A percentile compares a stretch with the other conserved stretches of the same genome.
Evolutionary conservation across 352 stramenopile species (phyloP).

Genomic region (Globisporangium nunn): DNA sequence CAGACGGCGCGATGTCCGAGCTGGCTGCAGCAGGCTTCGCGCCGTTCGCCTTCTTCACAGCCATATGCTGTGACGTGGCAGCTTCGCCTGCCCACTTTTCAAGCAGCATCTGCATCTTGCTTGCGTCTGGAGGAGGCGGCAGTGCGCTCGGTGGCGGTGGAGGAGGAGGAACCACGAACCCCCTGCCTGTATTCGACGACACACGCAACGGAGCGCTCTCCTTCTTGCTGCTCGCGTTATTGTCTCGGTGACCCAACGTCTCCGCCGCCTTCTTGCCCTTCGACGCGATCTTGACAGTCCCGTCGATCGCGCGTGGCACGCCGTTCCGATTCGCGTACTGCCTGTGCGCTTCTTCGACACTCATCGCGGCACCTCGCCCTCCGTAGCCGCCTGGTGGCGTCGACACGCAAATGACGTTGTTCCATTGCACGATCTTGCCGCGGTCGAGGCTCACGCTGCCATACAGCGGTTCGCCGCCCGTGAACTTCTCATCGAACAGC

Average conservation of each 20-base stretch:
- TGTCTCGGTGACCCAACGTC: background rate
- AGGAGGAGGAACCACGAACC: background rate
- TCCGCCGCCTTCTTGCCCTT: conserved; percentile 5
- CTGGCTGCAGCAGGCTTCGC: background rate
- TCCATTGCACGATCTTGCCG: conserved; percentile 94
- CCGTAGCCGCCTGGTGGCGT: conserved; percentile 20
- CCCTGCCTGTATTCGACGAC: conserved; percentile 4
- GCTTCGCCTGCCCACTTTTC: conserved; percentile 50
- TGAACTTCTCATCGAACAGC: conserved; percentile 95
- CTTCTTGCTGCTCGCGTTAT: background rate
- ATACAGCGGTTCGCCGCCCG: conserved; percentile 94
- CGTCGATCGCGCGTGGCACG: conserved; percentile 7
- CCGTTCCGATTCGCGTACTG: conserved; percentile 12
- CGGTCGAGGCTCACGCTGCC: conserved; percentile 92
- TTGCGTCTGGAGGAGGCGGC: background rate
- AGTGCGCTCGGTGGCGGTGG: conserved; percentile 9
- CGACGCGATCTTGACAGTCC: conserved; percentile 6
- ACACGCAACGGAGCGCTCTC: background rate
- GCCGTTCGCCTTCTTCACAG: background rate
- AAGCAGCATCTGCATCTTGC: conserved; percentile 53
- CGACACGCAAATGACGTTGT: conserved; percentile 72
- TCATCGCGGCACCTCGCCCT: background rate
- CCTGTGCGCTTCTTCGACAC: conserved; percentile 4
- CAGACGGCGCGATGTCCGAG: conserved; percentile 9
- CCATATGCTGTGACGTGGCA: conserved; percentile 5